Evolutionary conservation across 2,329 filamentous ascomycete genomes (phyloP).

Genomic region (Monilinia fructigena): DNA sequence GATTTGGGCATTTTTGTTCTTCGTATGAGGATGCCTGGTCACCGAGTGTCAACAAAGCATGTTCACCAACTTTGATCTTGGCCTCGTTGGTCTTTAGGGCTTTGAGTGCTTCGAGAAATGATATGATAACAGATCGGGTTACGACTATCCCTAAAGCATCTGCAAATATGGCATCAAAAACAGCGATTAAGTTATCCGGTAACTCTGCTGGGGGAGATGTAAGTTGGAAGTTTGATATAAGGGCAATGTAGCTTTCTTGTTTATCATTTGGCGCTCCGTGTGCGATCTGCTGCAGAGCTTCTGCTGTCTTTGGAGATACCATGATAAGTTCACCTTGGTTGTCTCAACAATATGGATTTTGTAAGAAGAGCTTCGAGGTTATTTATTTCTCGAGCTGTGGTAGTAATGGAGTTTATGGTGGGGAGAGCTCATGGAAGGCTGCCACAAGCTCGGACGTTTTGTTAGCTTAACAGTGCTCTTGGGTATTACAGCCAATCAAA

Average conservation of each 20-base stretch:
- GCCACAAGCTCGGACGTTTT: conserved; percentile 10
- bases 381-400: not conserved
- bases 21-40: conserved; percentile 69
- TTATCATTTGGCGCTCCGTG: conserved; percentile 42
- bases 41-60: conserved; percentile 66
- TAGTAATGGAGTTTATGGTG: not conserved
- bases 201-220: conserved; percentile 29
- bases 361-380: not conserved
- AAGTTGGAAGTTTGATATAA: conserved; percentile 46
- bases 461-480: not conserved
- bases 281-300: conserved; percentile 47
- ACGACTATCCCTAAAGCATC: conserved; percentile 39
- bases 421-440: conserved; percentile 6
- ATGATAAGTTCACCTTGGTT: conserved; percentile 27
- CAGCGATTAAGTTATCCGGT: conserved; percentile 35
- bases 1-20: conserved; percentile 77
- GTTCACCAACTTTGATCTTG: conserved; percentile 73
- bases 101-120: conserved; percentile 64
- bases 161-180: conserved; percentile 40
- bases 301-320: conserved; percentile 44
- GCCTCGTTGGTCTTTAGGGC: conserved; percentile 60
- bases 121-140: conserved; percentile 38
- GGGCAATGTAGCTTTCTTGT: conserved; percentile 47
- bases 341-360: not conserved
- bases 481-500: not conserved